A percentile compares a stretch with the other conserved stretches of the same genome.
These are phyloP conservation scores for Cubamyces lactineus DNA, from an alignment of 768 basidiomycete genomes.

Conservation along the genomic window DNA sequence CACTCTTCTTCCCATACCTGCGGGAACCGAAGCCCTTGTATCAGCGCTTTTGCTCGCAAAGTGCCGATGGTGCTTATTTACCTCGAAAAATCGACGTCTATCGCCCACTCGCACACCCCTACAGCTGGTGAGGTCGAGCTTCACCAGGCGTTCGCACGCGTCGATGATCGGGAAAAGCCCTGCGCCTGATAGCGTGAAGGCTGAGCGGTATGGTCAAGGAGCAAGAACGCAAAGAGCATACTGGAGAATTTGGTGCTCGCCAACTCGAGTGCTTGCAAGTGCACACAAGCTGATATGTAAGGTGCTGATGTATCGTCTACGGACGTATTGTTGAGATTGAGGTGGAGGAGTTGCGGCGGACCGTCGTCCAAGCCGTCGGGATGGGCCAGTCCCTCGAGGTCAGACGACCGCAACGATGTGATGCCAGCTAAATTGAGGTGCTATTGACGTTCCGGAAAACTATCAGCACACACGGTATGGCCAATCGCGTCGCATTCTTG, in stretches of 20 bases:
- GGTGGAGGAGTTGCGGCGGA: constrained; percentile 46
- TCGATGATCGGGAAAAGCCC: constrained; percentile 63
- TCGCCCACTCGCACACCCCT: constrained; percentile 62
- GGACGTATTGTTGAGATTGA: constrained; percentile 61
- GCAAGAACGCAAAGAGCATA: constrained; percentile 35
- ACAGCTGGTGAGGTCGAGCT: constrained; percentile 69
- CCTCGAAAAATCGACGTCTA: constrained; percentile 70
- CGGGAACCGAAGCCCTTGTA: neutral
- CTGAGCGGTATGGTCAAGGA: neutral
- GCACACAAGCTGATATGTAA: constrained; percentile 55
- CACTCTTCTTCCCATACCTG: constrained; percentile 39
- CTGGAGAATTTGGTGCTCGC: constrained; percentile 64
- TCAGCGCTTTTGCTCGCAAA: neutral
- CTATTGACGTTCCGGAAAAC: constrained; percentile 28
- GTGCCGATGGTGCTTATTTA: constrained; percentile 21
- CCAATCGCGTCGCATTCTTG: neutral
- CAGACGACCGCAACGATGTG: constrained; percentile 49
- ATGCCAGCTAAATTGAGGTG: constrained; percentile 62
- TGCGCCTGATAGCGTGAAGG: constrained; percentile 39
- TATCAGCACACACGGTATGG: neutral
- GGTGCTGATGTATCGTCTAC: constrained; percentile 60
- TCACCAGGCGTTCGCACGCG: constrained; percentile 52
- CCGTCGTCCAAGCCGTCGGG: constrained; percentile 35
- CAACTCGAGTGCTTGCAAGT: constrained; percentile 52
- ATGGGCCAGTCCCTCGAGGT: constrained; percentile 52